Evolutionary conservation across 2,329 filamentous ascomycete species (phyloP).

Genomic region (Onygenales sp.): DNA sequence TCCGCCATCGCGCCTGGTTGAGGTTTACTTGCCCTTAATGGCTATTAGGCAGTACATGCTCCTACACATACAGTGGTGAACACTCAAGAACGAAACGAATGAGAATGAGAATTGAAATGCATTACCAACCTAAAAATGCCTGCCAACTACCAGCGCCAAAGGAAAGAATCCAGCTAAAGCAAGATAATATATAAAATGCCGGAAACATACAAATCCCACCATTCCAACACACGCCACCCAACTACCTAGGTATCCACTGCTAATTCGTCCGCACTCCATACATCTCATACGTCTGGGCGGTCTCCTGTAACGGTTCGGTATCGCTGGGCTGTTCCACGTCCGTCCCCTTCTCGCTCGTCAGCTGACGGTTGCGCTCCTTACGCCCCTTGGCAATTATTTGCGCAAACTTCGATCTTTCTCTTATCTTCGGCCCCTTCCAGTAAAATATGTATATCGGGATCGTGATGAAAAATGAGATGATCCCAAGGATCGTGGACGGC

Average conservation of each 20-base stretch:
- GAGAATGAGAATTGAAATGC: too few relatives aligned
- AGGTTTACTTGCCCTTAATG: not conserved
- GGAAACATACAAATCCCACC: too few relatives aligned
- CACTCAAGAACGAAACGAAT: too few relatives aligned
- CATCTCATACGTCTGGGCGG: too few relatives aligned
- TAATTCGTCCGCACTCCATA: too few relatives aligned
- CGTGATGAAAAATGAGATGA: slow-evolving; percentile 52
- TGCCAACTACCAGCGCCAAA: too few relatives aligned
- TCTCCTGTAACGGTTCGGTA: not conserved
- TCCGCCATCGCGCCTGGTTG: slow-evolving; percentile 2
- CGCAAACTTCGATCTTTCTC: slow-evolving; percentile 53
- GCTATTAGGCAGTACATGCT: too few relatives aligned
- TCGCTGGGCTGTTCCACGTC: not conserved
- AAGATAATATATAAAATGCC: too few relatives aligned
- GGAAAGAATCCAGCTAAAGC: too few relatives aligned
- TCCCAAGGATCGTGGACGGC: slow-evolving; percentile 52
- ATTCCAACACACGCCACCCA: too few relatives aligned
- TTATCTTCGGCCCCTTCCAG: slow-evolving; percentile 50
- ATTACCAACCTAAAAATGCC: too few relatives aligned
- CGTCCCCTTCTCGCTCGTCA: not conserved
- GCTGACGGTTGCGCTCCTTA: slow-evolving; percentile 14
- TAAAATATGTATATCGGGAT: slow-evolving; percentile 58
- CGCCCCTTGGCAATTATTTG: slow-evolving; percentile 46
- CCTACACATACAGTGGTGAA: not conserved
- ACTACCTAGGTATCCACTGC: too few relatives aligned